Conservation (phyloP, 371 early-diverging fungal species). For the Syncephalastrum racemosum region DNA sequence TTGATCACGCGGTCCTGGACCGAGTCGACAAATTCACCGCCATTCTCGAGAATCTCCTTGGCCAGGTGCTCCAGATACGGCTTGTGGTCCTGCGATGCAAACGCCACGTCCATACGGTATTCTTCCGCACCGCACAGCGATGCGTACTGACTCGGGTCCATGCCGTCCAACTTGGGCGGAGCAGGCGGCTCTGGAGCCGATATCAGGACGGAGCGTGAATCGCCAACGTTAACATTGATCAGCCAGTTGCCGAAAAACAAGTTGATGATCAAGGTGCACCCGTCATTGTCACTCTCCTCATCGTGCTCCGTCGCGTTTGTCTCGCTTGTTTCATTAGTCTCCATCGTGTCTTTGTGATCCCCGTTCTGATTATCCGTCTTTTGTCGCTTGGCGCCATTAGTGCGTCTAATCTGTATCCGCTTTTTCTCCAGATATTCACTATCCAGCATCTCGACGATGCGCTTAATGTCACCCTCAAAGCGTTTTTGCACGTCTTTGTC, state of each 20-base stretch:
- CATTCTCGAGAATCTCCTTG: constrained; percentile 61
- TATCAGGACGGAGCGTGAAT: constrained; percentile 72
- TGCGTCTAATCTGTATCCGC: constrained; percentile 35
- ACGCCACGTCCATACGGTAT: constrained; percentile 60
- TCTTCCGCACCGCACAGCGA: constrained; percentile 26
- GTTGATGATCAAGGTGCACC: constrained; percentile 77
- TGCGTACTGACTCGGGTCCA: constrained; percentile 4
- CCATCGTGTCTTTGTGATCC: constrained; percentile 1
- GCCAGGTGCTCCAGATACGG: constrained; percentile 66
- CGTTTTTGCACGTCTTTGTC: constrained; percentile 36
- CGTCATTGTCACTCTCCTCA: constrained; percentile 68
- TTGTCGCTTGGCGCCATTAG: not conserved
- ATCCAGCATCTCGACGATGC: constrained; percentile 52
- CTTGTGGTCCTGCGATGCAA: constrained; percentile 66
- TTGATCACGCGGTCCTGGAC: constrained; percentile 63
- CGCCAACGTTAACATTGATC: constrained; percentile 81
- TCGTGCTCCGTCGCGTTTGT: constrained; percentile 2
- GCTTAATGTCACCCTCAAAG: constrained; percentile 50
- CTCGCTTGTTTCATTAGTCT: not conserved
- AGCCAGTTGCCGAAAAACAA: constrained; percentile 74
- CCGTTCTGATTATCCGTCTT: not conserved
- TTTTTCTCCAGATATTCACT: constrained; percentile 58
- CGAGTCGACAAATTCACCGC: constrained; percentile 67
- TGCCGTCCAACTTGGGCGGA: constrained; percentile 5
- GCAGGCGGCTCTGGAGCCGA: constrained; percentile 44